Base-by-base conservation (phyloP, 305 asterid genomes). In the Solanum chacoense region DNA sequence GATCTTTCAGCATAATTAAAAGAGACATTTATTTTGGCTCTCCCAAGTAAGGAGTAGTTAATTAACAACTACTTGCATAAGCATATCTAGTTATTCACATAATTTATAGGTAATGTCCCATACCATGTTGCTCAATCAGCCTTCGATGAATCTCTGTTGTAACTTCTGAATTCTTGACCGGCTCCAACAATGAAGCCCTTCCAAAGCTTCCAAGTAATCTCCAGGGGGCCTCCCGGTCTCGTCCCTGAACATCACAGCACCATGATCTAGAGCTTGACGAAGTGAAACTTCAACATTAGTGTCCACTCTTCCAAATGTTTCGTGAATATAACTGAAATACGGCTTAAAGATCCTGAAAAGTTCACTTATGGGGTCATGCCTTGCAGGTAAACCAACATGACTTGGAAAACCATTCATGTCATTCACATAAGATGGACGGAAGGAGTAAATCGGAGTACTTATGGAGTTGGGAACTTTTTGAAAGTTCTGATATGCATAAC, bases 151-250 rank as follows among this genome's bases (percentile, higher is more conserved):
- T 85, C 89, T 73, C 87, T 35, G 45, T 38, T 88, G 87, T 90
- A 95, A 76, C 88, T 83, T 40, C 32, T 36, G 24, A 2, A 89
- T 89, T 87, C 94, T 92, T 88, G 55, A 22, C 87, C 38, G n/a
- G 89, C 94, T 93, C 86, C 91, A 18, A 37, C 20, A 38, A 36
- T 55, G 93, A 90, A 95, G 95, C 87, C 90, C 92, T 79, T 92
- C 92, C 94, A 93, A 85, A 79, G 91, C 22, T 37, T 37, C 32
- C 40, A 91, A 80, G 63, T 92, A 94, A 32, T 88, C 93, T 85
- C 40, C 88, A 74, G n/a, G 7, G 91, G 63, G 35, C 92, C 89
- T 75, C 87, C 91, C 2, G 86, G 91, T 29, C 6, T 83, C 90
- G 1, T 84, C 42, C 90, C 40, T 75, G 76, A 91, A 93, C 74